Evolutionary conservation across 371 early-diverging fungal genomes (phyloP).

Genomic region (Antonospora locustae): DNA sequence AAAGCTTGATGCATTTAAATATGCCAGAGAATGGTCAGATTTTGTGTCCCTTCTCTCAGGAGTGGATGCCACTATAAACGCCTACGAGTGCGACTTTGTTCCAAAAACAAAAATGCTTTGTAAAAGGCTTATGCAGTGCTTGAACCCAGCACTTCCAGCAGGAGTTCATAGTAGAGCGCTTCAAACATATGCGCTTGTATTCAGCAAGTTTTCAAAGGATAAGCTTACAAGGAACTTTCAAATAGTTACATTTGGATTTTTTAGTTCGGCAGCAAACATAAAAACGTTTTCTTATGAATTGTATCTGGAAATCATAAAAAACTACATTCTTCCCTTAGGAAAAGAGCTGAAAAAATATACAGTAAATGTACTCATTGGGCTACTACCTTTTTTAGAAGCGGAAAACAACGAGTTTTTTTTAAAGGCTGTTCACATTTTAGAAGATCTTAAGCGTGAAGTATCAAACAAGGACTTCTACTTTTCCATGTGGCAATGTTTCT

Average conservation of each 20-base stretch:
- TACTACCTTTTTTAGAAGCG: constrained; percentile 45
- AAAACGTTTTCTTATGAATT: constrained; percentile 27
- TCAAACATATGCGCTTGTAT: constrained; percentile 71
- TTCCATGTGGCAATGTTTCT: constrained; percentile 31
- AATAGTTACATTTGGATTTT: constrained; percentile 43
- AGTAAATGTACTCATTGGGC: constrained; percentile 29
- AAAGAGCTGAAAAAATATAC: constrained; percentile 18
- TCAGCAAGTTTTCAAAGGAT: constrained; percentile 54
- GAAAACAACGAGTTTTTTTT: constrained; percentile 38
- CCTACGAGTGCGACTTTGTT: constrained; percentile 22
- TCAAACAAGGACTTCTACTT: constrained; percentile 10
- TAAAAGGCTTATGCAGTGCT: constrained; percentile 83
- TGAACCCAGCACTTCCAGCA: constrained; percentile 89
- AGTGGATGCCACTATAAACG: constrained; percentile 37
- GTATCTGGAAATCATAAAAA: constrained; percentile 43
- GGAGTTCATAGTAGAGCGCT: constrained; percentile 91
- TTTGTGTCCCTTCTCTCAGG: constrained; percentile 46
- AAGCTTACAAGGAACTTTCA: constrained; percentile 24
- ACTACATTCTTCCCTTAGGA: constrained; percentile 22
- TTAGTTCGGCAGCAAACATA: constrained; percentile 35
- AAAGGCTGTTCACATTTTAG: constrained; percentile 18
- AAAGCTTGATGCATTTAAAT: constrained; percentile 53
- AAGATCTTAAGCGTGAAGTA: constrained; percentile 11
- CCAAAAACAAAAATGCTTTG: constrained; percentile 71
- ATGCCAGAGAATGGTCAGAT: constrained; percentile 54